Evolutionary conservation across 805 yeast genomes (phyloP), one percentile per base, ranked within the genome.

Genomic region (Myxozyma neglecta): DNA sequence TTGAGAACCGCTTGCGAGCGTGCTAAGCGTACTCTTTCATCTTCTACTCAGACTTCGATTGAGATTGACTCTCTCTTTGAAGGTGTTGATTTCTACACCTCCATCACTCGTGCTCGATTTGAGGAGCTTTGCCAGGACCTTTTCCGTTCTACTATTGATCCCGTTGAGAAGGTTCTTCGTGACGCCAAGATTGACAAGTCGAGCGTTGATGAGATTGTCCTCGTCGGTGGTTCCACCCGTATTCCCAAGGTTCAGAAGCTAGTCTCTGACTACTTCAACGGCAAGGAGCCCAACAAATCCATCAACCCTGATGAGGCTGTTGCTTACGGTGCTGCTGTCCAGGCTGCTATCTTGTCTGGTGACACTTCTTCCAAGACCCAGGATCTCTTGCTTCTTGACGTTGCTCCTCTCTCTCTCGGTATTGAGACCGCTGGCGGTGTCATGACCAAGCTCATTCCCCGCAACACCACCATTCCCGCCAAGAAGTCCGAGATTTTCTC

Each of bases 401-500:
- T 92, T 77, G 96, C 97, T 74, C 97, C 98, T 79, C 84, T 92
- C 76, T 92, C 97, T 59, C 79, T 91, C 72, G 98, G 98, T 86
- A 91, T 92, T 80, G 97, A 92, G 83, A 92, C 97, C 70, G 97
- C 97, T 74, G 97, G 98, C 84, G 97, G 97, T 86, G 92, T 91
- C 80, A 91, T 92, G 96, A 92, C 97, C 78, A 90, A 90, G 82
- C 86, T 92, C 81, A 92, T 93, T 74, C 97, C 97, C 82, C 89
- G 99, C 85, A 93, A 93, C 89, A 88, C 97, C 60, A 90, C 97
- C 66, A 90, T 92, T 71, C 98, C 98, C 80, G 89, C 97, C 79
- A 91, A 91, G 86, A 92, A 92, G 83, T 90, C 97, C 46, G 97
- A 91, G 83, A 86, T 89, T 69, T 92, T 92, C 88, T 90, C 97